phyloP scores from a whole-genome alignment of 2,329 filamentous ascomycete genomes.

The Botrytis pseudocinerea region DNA sequence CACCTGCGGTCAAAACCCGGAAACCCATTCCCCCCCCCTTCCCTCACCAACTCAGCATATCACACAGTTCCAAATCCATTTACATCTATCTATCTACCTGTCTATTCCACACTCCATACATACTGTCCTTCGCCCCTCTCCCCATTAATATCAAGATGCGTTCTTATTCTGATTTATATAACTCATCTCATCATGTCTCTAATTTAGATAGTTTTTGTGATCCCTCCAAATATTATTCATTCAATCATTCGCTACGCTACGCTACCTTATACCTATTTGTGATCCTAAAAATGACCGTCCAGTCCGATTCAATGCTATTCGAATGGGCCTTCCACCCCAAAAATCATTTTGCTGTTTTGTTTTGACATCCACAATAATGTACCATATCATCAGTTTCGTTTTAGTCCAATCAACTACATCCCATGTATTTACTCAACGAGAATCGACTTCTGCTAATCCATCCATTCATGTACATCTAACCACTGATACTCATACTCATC shows the following conservation, averaged over 20 bases:
- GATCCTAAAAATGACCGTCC: not conserved
- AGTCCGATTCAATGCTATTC: not conserved
- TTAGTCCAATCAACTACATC: not conserved
- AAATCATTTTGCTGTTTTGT: not conserved
- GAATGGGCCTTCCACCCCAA: not conserved
- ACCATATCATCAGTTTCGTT: not conserved
- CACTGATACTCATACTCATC: not conserved
- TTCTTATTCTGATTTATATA: not conserved
- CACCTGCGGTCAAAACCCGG: no score
- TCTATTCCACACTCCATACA: no score
- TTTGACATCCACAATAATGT: not conserved
- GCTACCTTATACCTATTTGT: not conserved
- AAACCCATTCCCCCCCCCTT: no score
- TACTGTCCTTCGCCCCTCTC: no score
- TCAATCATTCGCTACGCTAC: not conserved
- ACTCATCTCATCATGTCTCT: not conserved
- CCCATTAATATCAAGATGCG: not conserved
- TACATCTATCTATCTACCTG: no score
- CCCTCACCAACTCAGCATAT: no score
- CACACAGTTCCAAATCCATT: no score
- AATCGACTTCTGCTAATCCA: not conserved
- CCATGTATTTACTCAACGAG: not conserved
- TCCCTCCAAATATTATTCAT: not conserved
- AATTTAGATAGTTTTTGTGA: not conserved
- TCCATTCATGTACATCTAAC: not conserved